These are phyloP conservation scores for Exophiala xenobiotica DNA, from an alignment of 2,329 filamentous ascomycete genomes.

Conservation along the genomic window DNA sequence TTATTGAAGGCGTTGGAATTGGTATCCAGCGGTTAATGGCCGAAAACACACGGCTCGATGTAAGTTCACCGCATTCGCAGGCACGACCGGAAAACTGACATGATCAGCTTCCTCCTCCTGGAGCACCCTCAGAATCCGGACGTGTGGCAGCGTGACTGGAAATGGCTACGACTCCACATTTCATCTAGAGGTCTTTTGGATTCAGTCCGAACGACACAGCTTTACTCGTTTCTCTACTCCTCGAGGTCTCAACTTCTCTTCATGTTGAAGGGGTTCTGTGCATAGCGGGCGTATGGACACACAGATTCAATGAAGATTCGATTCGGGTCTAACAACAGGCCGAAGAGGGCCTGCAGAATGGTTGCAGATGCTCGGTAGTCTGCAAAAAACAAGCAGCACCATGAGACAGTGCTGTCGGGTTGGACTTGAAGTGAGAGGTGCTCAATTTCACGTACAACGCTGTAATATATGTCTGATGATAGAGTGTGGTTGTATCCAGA, in stretches of 20 bases:
- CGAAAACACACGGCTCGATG: conserved; percentile 80
- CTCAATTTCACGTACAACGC: conserved; percentile 2
- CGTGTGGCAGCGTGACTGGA: conserved; percentile 31
- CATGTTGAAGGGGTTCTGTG: conserved; percentile 11
- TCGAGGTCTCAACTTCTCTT: conserved; percentile 15
- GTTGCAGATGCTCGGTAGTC: conserved; percentile 2
- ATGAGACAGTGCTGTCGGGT: too few relatives aligned
- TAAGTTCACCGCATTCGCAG: conserved; percentile 38
- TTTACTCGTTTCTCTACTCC: conserved; percentile 26
- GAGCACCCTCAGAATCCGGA: conserved; percentile 29
- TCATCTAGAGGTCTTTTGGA: conserved; percentile 26
- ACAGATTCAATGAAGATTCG: not conserved
- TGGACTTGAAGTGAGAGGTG: too few relatives aligned
- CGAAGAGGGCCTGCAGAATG: not conserved
- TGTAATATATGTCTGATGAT: not conserved
- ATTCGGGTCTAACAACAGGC: not conserved
- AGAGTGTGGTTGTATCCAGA: not conserved
- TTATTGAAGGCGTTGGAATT: conserved; percentile 97
- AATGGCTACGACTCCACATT: conserved; percentile 28
- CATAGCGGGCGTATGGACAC: conserved; percentile 28
- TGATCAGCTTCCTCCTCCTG: conserved; percentile 31
- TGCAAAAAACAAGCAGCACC: too few relatives aligned
- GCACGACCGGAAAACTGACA: conserved; percentile 5
- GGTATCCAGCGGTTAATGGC: conserved; percentile 94
- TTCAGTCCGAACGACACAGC: conserved; percentile 3